These are phyloP conservation scores for Chrysoporthe cubensis DNA, from an alignment of 2,329 filamentous ascomycete species.

Conservation along the genomic window DNA sequence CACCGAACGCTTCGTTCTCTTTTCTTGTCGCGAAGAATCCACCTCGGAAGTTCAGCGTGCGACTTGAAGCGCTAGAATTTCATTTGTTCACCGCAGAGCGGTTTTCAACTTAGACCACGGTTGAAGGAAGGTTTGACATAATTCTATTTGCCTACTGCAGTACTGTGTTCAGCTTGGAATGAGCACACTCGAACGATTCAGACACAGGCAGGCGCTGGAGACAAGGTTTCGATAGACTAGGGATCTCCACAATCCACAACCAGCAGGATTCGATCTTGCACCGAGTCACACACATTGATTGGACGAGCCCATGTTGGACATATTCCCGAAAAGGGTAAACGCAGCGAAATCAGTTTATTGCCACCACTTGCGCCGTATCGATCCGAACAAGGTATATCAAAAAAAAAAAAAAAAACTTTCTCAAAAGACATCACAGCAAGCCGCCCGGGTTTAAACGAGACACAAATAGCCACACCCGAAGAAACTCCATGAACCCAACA, in stretches of 20 bases:
- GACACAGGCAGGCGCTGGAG: background rate
- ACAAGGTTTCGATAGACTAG: too few species aligned
- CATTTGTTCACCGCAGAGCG: background rate
- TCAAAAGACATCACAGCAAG: background rate
- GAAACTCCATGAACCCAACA: background rate
- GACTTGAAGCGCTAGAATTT: background rate
- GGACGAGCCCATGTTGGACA: background rate
- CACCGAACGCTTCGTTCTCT: background rate
- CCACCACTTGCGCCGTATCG: slow-evolving; percentile 7
- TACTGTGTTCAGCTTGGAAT: background rate
- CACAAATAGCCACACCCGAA: background rate
- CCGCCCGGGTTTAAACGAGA: background rate
- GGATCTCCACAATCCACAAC: background rate
- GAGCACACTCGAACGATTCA: background rate
- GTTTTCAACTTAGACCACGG: background rate
- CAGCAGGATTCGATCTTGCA: background rate
- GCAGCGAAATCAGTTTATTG: slow-evolving; percentile 7
- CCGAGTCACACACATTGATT: background rate
- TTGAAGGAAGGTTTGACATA: background rate
- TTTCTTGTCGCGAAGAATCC: background rate
- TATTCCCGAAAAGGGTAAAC: background rate
- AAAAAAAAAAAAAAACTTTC: background rate
- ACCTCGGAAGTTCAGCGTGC: background rate
- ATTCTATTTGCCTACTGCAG: background rate
- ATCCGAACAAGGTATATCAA: background rate